phyloP scores from a whole-genome alignment of 495 filamentous ascomycete species.

The Lentithecium fluviatile region DNA sequence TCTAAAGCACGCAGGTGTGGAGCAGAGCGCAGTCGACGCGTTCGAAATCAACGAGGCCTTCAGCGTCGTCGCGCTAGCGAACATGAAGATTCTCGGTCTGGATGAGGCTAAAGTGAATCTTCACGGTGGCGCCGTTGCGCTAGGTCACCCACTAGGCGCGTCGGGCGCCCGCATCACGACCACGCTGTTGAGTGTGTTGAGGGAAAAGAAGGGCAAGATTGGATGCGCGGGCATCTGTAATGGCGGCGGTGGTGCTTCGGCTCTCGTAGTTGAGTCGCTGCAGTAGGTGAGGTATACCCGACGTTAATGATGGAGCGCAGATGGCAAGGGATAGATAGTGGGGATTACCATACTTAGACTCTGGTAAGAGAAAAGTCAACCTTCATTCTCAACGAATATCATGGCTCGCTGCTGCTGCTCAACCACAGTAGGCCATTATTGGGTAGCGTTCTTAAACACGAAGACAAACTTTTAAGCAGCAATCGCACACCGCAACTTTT shows the following conservation, averaged over 20 bases:
- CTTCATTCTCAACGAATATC: no score
- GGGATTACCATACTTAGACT: no score
- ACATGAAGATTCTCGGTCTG: conserved; percentile 82
- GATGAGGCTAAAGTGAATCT: conserved; percentile 88
- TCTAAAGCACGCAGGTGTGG: conserved; percentile 81
- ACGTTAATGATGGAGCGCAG: neutral
- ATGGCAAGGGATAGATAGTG: neutral
- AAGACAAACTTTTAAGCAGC: no score
- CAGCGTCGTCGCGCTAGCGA: conserved; percentile 92
- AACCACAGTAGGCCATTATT: no score
- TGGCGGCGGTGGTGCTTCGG: conserved; percentile 90
- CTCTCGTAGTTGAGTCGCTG: conserved; percentile 74
- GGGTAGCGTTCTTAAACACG: no score
- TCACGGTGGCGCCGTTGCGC: conserved; percentile 90
- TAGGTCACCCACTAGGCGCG: conserved; percentile 91
- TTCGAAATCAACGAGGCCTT: conserved; percentile 99
- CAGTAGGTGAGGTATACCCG: conserved; percentile 14
- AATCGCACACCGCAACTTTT: no score
- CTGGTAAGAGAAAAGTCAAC: no score
- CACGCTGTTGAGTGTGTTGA: conserved; percentile 86
- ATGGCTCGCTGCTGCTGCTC: no score
- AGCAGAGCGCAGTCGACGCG: conserved; percentile 73
- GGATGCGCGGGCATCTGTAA: conserved; percentile 96
- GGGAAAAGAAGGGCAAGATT: conserved; percentile 87
- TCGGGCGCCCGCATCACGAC: conserved; percentile 90